Base-by-base conservation (phyloP, 257 asterid species). In the Primulina eburnea region DNA sequence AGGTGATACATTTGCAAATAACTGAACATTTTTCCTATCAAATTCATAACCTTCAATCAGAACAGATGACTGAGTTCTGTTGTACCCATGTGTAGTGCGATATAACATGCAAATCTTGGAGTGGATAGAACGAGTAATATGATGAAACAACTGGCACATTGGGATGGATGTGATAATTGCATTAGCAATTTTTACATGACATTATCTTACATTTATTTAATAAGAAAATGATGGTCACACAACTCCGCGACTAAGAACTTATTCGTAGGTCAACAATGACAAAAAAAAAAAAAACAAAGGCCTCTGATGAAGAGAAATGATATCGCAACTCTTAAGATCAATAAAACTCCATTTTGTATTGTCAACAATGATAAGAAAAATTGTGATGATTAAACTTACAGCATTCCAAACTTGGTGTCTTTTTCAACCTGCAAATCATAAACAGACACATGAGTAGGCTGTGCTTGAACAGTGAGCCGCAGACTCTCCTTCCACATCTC, bases 361-460 rank as follows among this genome's bases (percentile, higher is more conserved):
- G 26, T 24, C 26, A 24, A 24, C 26, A 24, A 24, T 24, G 26
- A 24, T 24, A 24, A 24, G 26, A 24, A 24, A 24, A 24, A 24
- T 24, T 0, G 26, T 24, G 26, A 24, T 24, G 26, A 24, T 24
- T 24, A 24, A 58, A 86, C 98, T 84, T 78, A 93, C 99, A 93
- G 67, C 20, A 60, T 75, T 62, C 88, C 99, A 71, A 93, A 93
- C 80, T 90, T 90, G 40, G 99, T 93, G 75, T 74, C 91, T 47
- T 85, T 82, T 69, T 93, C 99, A 59, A 93, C 88, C 78, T 93
- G 99, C 86, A 93, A 78, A 85, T 93, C 99, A 24, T 93, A 93
- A 34, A 93, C 97, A 1, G 99, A 93, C 59, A 93, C 87, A 37
- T 89, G 99, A 34, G 90, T 84, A 0, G 99, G 97, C 65, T 75